Evolutionary conservation across 2,329 filamentous ascomycete species (phyloP), one percentile per base, ranked within the genome.

Genomic region (Epichloe sp.): DNA sequence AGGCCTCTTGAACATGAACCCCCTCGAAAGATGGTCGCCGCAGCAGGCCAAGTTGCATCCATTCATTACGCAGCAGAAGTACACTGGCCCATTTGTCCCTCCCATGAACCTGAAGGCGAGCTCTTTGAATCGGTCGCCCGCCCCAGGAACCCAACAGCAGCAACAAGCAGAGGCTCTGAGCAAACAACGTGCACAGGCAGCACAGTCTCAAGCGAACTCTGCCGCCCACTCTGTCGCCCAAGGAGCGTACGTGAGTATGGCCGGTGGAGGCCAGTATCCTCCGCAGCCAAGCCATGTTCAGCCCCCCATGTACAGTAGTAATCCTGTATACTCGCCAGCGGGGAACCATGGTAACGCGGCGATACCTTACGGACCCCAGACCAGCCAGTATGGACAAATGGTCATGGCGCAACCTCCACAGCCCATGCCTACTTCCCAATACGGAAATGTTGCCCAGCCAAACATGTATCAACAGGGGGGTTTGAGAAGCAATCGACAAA

Each of bases 41-140:
- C 91, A 96, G 63, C 93, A 98, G 70, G 93, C 93, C 36, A 96
- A 96, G 65, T 73, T 96, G 53, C 93, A 98, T 64, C 93, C 93
- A 0, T 98, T 98, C 68, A 98, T 98, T 63, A 98, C 93, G 0
- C 93, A 98, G 65, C 86, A 94, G 63, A 98, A 97, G 72, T 98
- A 85, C 64, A 96, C 90, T 0, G 90, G 89, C 0, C 89, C 90
- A 3, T 98, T 98, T 63, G 87, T 97, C 46, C 93, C 93, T 8
- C 91, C 91, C 2, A 95, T 96, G 89, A 95, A 95, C 62, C 73
- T 97, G 53, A 96, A 96, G 66, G 82, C 88, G 19, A 88, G 86
- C 60, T 86, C 87, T 2, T 75, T 87, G 50, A 90, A 87, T 65
- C 80, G 93, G 62, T 94, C 91, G 19, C 88, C 90, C 14, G 89